These are phyloP conservation scores for Phaeoacremonium minimum DNA, from an alignment of 2,329 filamentous ascomycete species.

Conservation along the genomic window DNA sequence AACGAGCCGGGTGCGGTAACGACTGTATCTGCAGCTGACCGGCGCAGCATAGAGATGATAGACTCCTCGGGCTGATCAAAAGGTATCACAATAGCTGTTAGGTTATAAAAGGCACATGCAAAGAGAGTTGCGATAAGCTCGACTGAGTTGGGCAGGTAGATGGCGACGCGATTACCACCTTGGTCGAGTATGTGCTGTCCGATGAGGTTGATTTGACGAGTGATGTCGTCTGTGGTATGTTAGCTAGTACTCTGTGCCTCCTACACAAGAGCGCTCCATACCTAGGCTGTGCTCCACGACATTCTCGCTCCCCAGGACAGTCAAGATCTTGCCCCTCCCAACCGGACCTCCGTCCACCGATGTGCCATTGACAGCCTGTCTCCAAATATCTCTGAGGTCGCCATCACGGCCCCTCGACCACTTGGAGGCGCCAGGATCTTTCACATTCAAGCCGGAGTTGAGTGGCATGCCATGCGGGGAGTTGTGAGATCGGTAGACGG, in stretches of 20 bases:
- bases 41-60: conserved; percentile 67
- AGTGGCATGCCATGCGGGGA: conserved; percentile 82
- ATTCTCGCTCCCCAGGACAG: conserved; percentile 72
- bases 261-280: conserved; percentile 23
- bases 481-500: conserved; percentile 78
- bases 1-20: conserved; percentile 84
- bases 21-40: conserved; percentile 73
- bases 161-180: conserved; percentile 71
- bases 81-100: conserved; percentile 80
- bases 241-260: conserved; percentile 12
- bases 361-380: conserved; percentile 61
- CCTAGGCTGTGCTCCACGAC: conserved; percentile 67
- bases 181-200: conserved; percentile 72
- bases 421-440: conserved; percentile 72
- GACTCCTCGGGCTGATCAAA: conserved; percentile 69
- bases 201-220: conserved; percentile 81
- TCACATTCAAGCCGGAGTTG: conserved; percentile 74
- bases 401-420: conserved; percentile 83
- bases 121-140: conserved; percentile 82
- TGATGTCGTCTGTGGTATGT: conserved; percentile 57
- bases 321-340: conserved; percentile 69
- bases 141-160: conserved; percentile 90
- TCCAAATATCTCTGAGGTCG: conserved; percentile 90
- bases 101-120: conserved; percentile 83
- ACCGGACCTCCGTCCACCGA: conserved; percentile 56